Evolutionary conservation across 768 basidiomycete species (phyloP), one percentile per base, ranked within the genome.

Genomic region (Suillus tomentosus): DNA sequence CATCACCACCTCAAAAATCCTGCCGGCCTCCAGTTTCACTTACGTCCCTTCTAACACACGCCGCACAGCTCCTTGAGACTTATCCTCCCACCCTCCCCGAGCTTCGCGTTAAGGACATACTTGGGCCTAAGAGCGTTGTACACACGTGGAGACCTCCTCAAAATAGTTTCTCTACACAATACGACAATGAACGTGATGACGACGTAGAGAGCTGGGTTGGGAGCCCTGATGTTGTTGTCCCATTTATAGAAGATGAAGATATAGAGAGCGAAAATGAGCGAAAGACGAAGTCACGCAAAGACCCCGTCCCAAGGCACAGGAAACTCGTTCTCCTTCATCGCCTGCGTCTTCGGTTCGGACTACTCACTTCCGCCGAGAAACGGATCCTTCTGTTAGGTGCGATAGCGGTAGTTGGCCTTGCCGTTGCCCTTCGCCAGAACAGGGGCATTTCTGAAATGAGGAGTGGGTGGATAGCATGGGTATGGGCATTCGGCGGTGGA

Each of bases 111-210:
- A 75, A 81, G 7, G 77, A 79, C 36, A 90, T 90, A 56, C 86
- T 94, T 83, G 92, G 92, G 10, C 90, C 89, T 1, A 87, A 90
- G 69, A 92, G 90, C 69, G 89, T 85, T 43, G 78, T 92, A 59
- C 85, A 82, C 72, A 93, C 92, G 10, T 94, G 91, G 91, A 75
- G n/a, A 73, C 85, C 50, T 85, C 84, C 56, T 13, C 62, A 61
- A 59, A 19, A 22, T 17, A 15, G 27, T n/a, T 62, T 58, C 31
- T 61, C 47, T 9, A 17, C 27, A 22, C 15, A 14, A 36, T 59
- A 19, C 13, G 54, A 24, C 34, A 36, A 22, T 22, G n/a, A 27
- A 59, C n/a, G 74, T 9, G 87, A 88, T 67, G 77, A 81, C 60
- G 82, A 80, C 55, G 89, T 88, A 4, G 90, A 90, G 74, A 72